A percentile compares a stretch with the other conserved stretches of the same genome.
Evolutionary conservation across 2,329 filamentous ascomycete species (phyloP).

Genomic region (Hymenoscyphus occultus): DNA sequence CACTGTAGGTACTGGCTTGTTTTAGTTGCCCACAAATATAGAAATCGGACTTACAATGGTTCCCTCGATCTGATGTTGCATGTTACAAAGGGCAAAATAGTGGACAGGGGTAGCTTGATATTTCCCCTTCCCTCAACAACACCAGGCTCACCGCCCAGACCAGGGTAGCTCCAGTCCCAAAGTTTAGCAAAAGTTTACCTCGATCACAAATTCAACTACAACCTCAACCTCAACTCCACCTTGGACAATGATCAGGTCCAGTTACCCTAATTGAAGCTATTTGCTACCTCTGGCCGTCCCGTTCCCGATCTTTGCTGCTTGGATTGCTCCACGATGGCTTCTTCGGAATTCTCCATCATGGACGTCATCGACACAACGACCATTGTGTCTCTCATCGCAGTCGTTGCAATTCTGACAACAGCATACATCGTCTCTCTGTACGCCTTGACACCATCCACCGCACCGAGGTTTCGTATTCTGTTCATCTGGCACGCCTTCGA

Average conservation of each 20-base stretch:
- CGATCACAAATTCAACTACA: background rate
- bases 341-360: conserved; percentile 21
- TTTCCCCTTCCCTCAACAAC: too few species aligned
- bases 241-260: background rate
- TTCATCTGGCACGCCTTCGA: conserved; percentile 97
- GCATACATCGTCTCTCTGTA: conserved; percentile 50
- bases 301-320: background rate
- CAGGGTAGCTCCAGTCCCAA: background rate
- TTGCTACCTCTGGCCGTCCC: background rate
- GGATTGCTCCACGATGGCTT: background rate
- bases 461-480: conserved; percentile 64
- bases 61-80: too few species aligned
- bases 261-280: background rate
- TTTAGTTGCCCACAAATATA: too few species aligned
- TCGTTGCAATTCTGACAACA: conserved; percentile 49
- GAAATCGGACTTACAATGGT: too few species aligned
- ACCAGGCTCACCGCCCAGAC: too few species aligned
- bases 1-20: too few species aligned
- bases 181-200: background rate
- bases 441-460: conserved; percentile 36
- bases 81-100: too few species aligned
- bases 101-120: too few species aligned
- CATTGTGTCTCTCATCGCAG: conserved; percentile 55
- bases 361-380: conserved; percentile 57
- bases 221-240: background rate